Percentiles rank a stretch among this genome's conserved stretches.
phyloP scores from a whole-genome alignment of 2,329 filamentous ascomycete genomes.

The Aspergillus ibericus region DNA sequence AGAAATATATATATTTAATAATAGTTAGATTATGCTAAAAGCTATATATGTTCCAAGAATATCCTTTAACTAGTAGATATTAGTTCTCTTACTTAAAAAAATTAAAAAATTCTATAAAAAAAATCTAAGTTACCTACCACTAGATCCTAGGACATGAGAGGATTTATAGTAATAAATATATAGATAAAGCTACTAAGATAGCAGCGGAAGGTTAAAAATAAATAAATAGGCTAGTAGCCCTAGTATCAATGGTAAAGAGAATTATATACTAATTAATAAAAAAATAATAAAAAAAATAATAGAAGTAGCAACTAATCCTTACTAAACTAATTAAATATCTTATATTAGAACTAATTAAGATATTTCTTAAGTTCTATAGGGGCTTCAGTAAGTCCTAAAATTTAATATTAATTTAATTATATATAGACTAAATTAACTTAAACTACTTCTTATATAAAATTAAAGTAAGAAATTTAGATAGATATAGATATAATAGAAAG shows the following conservation, averaged over 20 bases:
- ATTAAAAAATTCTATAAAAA: not conserved
- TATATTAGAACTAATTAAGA: not conserved
- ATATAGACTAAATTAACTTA: not conserved
- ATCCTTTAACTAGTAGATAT: not conserved
- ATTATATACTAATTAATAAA: not conserved
- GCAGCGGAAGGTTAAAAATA: not conserved
- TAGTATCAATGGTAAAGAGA: not conserved
- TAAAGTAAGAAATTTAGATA: not conserved
- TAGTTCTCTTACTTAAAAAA: not conserved
- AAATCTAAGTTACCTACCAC: not conserved
- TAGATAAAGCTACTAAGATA: not conserved
- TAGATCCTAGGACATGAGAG: not conserved
- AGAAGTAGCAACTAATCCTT: not conserved
- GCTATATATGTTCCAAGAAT: not conserved
- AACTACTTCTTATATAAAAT: not conserved
- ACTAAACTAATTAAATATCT: not conserved
- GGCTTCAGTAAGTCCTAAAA: not conserved
- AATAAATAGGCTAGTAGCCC: not conserved
- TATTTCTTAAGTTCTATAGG: not conserved
- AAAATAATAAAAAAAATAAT: not conserved
- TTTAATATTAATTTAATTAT: not conserved
- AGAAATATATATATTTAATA: not conserved
- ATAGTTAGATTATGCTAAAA: not conserved
- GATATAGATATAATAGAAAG: not conserved
- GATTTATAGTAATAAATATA: not conserved